These are phyloP conservation scores for Crithidia sp. DNA, from an alignment of 208 protist species.

Conservation along the genomic window DNA sequence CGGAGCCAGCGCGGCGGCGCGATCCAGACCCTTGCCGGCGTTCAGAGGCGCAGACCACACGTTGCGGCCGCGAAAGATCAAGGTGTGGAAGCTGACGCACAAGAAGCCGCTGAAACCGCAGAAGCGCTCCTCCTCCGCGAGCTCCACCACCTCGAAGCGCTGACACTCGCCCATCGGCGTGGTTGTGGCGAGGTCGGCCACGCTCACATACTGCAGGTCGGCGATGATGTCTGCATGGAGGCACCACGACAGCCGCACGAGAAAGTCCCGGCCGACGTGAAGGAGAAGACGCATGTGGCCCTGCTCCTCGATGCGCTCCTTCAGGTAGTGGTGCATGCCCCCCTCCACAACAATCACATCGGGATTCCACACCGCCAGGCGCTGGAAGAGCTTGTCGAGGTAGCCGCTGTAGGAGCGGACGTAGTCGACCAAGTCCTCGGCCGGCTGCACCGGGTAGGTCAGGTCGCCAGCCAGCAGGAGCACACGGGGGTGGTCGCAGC, in stretches of 20 bases:
- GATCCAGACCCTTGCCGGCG: neutral
- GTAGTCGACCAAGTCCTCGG: constrained; percentile 57
- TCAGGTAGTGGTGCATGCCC: constrained; percentile 82
- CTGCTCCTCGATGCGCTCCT: constrained; percentile 46
- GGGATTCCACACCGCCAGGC: constrained; percentile 64
- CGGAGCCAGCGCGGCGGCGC: neutral
- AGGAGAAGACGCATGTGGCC: constrained; percentile 60
- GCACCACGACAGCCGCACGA: constrained; percentile 53
- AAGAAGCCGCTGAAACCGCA: constrained; percentile 30
- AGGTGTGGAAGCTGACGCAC: constrained; percentile 24
- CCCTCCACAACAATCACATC: constrained; percentile 78
- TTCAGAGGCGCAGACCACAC: too few relatives aligned
- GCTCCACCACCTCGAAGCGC: constrained; percentile 44
- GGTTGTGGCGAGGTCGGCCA: constrained; percentile 40
- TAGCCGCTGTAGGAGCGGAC: constrained; percentile 62
- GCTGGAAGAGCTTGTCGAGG: constrained; percentile 73
- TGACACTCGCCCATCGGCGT: constrained; percentile 52
- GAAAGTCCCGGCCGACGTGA: constrained; percentile 45
- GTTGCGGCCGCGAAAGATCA: constrained; percentile 20
- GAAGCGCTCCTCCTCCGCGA: constrained; percentile 37
- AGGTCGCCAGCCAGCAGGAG: constrained; percentile 72
- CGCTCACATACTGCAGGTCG: constrained; percentile 69
- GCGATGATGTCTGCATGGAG: constrained; percentile 54
- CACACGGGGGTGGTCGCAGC: constrained; percentile 48
- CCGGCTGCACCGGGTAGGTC: constrained; percentile 38